These are phyloP conservation scores for Syzygium jambos DNA, from an alignment of 345 rosid genomes.

Conservation along the genomic window DNA sequence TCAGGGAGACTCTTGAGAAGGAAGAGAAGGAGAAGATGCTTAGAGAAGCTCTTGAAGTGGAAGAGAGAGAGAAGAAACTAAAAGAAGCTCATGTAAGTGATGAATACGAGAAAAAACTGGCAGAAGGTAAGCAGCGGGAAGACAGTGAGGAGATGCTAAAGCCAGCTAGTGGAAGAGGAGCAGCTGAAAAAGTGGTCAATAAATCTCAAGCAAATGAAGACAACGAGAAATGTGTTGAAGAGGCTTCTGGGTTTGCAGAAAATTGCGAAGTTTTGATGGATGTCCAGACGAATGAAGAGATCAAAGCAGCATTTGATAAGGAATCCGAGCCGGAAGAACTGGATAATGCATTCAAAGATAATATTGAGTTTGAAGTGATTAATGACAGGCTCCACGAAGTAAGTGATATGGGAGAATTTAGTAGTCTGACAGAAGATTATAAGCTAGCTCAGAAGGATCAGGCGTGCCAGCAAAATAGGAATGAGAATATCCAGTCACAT, in stretches of 20 bases:
- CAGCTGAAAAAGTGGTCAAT: conserved; percentile 26
- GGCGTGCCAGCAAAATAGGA: conserved; percentile 9
- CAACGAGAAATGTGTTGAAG: conserved; percentile 20
- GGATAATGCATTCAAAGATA: conserved; percentile 19
- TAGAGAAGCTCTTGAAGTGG: conserved; percentile 15
- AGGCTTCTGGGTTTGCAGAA: conserved; percentile 39
- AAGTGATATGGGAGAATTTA: conserved; percentile 23
- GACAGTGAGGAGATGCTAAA: conserved; percentile 23
- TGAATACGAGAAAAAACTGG: conserved; percentile 25
- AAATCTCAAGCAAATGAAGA: conserved; percentile 21
- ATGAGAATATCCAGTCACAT: conserved; percentile 11
- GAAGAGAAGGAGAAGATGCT: conserved; percentile 37
- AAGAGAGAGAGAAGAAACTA: conserved; percentile 22
- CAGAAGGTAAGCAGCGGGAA: conserved; percentile 27
- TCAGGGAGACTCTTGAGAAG: conserved; percentile 10
- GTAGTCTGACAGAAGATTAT: conserved; percentile 13
- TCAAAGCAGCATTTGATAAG: conserved; percentile 17
- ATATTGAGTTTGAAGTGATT: conserved; percentile 3
- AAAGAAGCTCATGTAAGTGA: conserved; percentile 24
- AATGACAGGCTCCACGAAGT: conserved; percentile 22
- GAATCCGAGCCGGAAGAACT: conserved; percentile 23
- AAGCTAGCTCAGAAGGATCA: conserved; percentile 12
- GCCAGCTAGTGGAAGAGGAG: conserved; percentile 23
- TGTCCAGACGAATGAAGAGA: conserved; percentile 28
- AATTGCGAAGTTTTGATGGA: conserved; percentile 19